These are phyloP conservation scores for Cladosporium sphaerospermum DNA, from an alignment of 2,329 filamentous ascomycete genomes.

Conservation along the genomic window DNA sequence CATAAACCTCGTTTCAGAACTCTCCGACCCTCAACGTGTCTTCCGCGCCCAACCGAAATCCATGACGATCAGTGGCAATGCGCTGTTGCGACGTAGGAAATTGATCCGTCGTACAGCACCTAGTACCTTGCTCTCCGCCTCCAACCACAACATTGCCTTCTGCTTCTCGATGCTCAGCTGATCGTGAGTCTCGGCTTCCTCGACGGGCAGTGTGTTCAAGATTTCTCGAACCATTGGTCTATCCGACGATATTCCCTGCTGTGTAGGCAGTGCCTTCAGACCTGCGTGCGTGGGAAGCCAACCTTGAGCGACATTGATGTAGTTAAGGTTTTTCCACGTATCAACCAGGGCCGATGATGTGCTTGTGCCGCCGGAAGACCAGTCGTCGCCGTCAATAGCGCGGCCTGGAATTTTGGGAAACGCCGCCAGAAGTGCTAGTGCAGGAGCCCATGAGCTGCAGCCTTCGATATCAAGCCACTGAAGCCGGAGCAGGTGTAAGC, in stretches of 20 bases:
- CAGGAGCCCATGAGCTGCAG: slow-evolving; percentile 50
- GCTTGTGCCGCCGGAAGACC: slow-evolving; percentile 14
- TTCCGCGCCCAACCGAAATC: slow-evolving; percentile 23
- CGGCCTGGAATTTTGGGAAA: background rate
- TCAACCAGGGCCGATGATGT: slow-evolving; percentile 34
- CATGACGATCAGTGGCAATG: slow-evolving; percentile 17
- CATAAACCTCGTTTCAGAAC: background rate
- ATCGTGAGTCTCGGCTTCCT: slow-evolving; percentile 4
- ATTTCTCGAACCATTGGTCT: slow-evolving; percentile 30
- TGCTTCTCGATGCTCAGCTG: slow-evolving; percentile 19
- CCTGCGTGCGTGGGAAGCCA: slow-evolving; percentile 33
- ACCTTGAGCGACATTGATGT: slow-evolving; percentile 38
- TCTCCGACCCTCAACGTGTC: background rate
- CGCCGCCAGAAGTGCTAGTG: slow-evolving; percentile 31
- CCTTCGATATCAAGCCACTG: slow-evolving; percentile 58
- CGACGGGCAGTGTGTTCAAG: slow-evolving; percentile 26
- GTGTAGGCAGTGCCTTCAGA: slow-evolving; percentile 30
- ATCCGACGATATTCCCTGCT: slow-evolving; percentile 17
- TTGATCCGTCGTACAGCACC: slow-evolving; percentile 29
- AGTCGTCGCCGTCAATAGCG: slow-evolving; percentile 9
- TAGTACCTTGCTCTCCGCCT: slow-evolving; percentile 32
- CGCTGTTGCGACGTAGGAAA: slow-evolving; percentile 16
- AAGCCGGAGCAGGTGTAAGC: slow-evolving; percentile 50
- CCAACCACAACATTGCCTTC: slow-evolving; percentile 33
- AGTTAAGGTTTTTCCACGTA: slow-evolving; percentile 39